Conservation (phyloP, 2,329 filamentous ascomycete species). For the Akanthomyces uredinophilus region DNA sequence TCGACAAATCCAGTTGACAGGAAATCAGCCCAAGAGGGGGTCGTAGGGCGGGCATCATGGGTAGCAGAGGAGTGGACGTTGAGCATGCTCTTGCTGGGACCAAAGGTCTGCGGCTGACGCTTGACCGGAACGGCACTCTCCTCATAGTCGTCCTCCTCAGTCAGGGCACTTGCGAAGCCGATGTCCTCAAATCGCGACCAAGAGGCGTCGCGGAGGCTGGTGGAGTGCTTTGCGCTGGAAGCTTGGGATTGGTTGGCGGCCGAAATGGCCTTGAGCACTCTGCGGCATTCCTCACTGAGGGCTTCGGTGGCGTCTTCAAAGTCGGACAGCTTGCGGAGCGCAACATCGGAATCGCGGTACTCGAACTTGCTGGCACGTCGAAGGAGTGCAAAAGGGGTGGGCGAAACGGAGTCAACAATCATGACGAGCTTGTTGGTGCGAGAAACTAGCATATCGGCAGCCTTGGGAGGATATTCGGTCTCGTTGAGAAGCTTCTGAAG, state of each 20-base stretch:
- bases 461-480: constrained; percentile 87
- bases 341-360: constrained; percentile 81
- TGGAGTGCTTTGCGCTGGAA: constrained; percentile 65
- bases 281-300: constrained; percentile 86
- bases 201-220: constrained; percentile 73
- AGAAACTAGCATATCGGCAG: constrained; percentile 69
- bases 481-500: constrained; percentile 86
- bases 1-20: constrained; percentile 89
- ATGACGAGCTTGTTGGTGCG: constrained; percentile 87
- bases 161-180: constrained; percentile 73
- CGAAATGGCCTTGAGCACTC: constrained; percentile 85
- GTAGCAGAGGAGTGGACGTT: constrained; percentile 57
- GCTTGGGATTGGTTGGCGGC: constrained; percentile 80
- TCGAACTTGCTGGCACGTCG: constrained; percentile 92
- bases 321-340: constrained; percentile 78
- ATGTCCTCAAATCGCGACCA: constrained; percentile 98
- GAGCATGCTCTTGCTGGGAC: constrained; percentile 8
- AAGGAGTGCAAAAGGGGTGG: constrained; percentile 85
- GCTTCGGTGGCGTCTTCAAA: constrained; percentile 86
- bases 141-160: constrained; percentile 65
- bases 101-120: constrained; percentile 26
- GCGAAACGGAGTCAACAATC: constrained; percentile 93
- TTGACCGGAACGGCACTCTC: constrained; percentile 39
- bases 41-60: constrained; percentile 77
- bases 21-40: constrained; percentile 97